Evolutionary conservation across 495 filamentous ascomycete genomes (phyloP).

Genomic region (Aspergillus bertholletiae): DNA sequence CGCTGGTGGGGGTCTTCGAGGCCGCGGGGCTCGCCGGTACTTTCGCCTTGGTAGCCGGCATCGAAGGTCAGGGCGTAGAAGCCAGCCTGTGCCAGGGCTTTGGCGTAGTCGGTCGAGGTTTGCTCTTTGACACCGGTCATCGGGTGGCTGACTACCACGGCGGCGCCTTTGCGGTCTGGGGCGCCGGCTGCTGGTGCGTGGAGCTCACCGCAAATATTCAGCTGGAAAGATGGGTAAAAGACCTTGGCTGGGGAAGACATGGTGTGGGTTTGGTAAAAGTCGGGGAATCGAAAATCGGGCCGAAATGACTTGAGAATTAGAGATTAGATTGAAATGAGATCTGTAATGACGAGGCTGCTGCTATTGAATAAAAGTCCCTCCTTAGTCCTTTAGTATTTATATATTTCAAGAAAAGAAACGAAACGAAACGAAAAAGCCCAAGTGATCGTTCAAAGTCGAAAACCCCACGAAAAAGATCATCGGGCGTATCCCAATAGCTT

Average conservation of each 20-base stretch:
- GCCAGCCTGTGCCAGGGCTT: conserved; percentile 22
- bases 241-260: conserved; percentile 17
- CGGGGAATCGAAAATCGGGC: too few species aligned
- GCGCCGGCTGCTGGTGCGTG: conserved; percentile 13
- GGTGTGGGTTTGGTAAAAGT: background rate
- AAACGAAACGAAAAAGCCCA: too few species aligned
- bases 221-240: conserved; percentile 13
- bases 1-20: conserved; percentile 38
- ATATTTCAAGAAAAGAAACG: too few species aligned
- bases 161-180: conserved; percentile 21
- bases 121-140: conserved; percentile 38
- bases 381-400: too few species aligned
- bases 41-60: conserved; percentile 37
- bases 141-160: conserved; percentile 35
- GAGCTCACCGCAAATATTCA: conserved; percentile 14
- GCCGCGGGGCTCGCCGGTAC: conserved; percentile 27
- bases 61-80: conserved; percentile 36
- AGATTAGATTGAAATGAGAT: background rate
- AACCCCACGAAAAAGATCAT: too few species aligned
- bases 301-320: background rate
- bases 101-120: conserved; percentile 28
- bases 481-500: too few species aligned
- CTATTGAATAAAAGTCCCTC: too few species aligned
- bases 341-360: background rate
- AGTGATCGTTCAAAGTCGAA: too few species aligned